These are phyloP conservation scores for Hypomontagnella submonticulosa DNA, from an alignment of 495 filamentous ascomycete genomes.

Conservation along the genomic window DNA sequence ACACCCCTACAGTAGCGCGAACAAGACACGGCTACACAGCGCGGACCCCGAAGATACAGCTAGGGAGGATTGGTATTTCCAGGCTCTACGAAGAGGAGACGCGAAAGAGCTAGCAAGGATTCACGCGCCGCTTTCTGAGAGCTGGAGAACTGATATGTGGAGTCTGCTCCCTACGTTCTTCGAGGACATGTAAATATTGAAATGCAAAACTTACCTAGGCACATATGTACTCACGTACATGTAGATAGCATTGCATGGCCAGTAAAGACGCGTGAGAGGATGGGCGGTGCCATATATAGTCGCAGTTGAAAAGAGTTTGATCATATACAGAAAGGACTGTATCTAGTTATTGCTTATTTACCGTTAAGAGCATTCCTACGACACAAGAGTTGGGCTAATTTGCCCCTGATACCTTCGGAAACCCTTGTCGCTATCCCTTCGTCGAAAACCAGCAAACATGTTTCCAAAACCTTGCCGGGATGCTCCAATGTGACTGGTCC, in stretches of 20 bases:
- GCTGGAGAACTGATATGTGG: conserved; percentile 22
- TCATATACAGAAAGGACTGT: neutral
- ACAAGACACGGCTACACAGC: conserved; percentile 19
- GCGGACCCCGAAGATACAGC: conserved; percentile 20
- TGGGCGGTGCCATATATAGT: neutral
- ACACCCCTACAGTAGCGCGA: conserved; percentile 23
- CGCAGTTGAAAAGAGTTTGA: neutral
- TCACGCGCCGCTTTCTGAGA: conserved; percentile 12
- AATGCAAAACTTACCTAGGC: neutral
- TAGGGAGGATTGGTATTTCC: conserved; percentile 29
- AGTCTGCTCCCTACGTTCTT: neutral
- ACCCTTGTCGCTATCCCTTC: conserved; percentile 18
- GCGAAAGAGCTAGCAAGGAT: conserved; percentile 14
- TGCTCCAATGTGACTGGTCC: conserved; percentile 17
- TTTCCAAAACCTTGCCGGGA: conserved; percentile 12
- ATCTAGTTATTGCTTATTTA: neutral
- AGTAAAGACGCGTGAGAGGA: neutral
- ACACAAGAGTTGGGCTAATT: conserved; percentile 14
- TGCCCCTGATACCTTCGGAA: conserved; percentile 16
- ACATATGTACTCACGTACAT: too few species aligned
- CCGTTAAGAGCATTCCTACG: conserved; percentile 11
- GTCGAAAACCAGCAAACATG: conserved; percentile 21
- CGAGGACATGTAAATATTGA: neutral
- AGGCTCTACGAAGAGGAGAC: conserved; percentile 14
- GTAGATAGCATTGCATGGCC: neutral